A percentile compares a stretch with the other conserved stretches of the same genome.
phyloP scores from a whole-genome alignment of 1,284 basidiomycete genomes.

The Amylostereum chailletii region DNA sequence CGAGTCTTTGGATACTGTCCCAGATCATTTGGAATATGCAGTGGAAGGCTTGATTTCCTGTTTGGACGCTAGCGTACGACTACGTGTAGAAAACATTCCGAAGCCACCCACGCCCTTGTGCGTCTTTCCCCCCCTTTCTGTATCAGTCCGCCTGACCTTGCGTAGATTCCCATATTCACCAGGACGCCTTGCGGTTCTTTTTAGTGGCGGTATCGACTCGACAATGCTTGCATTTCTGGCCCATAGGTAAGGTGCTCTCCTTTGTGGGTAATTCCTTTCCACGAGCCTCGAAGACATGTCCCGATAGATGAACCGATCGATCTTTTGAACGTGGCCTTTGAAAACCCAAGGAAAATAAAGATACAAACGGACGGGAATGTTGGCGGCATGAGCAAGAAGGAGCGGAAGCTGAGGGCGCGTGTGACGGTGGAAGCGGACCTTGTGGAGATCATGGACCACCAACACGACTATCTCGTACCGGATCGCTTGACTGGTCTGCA shows the following conservation, averaged over 20 bases:
- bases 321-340: constrained; percentile 92
- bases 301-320: constrained; percentile 80
- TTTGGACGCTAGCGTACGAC: constrained; percentile 51
- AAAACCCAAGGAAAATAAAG: constrained; percentile 74
- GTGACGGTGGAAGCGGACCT: constrained; percentile 13
- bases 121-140: too few relatives aligned
- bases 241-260: constrained; percentile 40
- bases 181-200: constrained; percentile 78
- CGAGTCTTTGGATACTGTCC: constrained; percentile 32
- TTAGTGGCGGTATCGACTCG: constrained; percentile 95
- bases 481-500: constrained; percentile 79
- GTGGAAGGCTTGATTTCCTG: constrained; percentile 45
- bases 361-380: constrained; percentile 38
- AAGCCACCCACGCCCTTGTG: constrained; percentile 20
- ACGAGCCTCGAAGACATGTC: constrained; percentile 42
- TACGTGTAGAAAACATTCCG: constrained; percentile 53
- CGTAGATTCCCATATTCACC: constrained; percentile 14
- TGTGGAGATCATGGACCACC: background rate
- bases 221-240: constrained; percentile 78
- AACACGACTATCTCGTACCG: constrained; percentile 57
- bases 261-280: background rate
- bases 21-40: constrained; percentile 32
- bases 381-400: constrained; percentile 36
- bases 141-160: too few relatives aligned
- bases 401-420: constrained; percentile 19